Conservation (phyloP, 176 grass and related monocot species). For the Musa schizocarpa region DNA sequence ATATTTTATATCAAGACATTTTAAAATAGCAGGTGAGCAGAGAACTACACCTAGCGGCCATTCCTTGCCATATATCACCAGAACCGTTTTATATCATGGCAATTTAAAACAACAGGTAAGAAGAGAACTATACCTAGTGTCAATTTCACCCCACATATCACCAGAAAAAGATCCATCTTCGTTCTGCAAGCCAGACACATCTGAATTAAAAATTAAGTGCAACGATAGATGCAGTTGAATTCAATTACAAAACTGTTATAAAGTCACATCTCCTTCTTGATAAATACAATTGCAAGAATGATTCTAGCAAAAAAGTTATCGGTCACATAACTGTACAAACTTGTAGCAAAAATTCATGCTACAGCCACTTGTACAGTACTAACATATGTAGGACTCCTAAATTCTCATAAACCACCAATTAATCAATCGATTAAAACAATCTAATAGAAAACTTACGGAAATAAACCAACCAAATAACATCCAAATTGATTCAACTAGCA, state of each 20-base stretch:
- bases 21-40: not conserved
- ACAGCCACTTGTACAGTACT: too few relatives aligned
- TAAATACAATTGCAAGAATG: too few relatives aligned
- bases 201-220: conserved; percentile 35
- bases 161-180: conserved; percentile 94
- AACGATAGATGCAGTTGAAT: conserved; percentile 22
- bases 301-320: too few relatives aligned
- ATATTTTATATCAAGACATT: not conserved
- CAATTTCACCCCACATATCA: conserved; percentile 90
- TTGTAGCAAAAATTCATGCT: too few relatives aligned
- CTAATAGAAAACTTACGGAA: too few relatives aligned
- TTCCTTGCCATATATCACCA: conserved; percentile 93
- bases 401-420: too few relatives aligned
- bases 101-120: not conserved
- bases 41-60: conserved; percentile 54
- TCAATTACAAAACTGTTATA: not conserved
- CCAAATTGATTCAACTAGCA: too few relatives aligned
- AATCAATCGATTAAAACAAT: too few relatives aligned
- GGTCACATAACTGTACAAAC: too few relatives aligned
- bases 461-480: too few relatives aligned
- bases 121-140: conserved; percentile 48
- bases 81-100: conserved; percentile 11
- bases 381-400: too few relatives aligned
- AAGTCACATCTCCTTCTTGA: too few relatives aligned
- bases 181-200: conserved; percentile 65